Conservation (phyloP, 2,329 filamentous ascomycete genomes). For the Pseudopyricularia cyperi region DNA sequence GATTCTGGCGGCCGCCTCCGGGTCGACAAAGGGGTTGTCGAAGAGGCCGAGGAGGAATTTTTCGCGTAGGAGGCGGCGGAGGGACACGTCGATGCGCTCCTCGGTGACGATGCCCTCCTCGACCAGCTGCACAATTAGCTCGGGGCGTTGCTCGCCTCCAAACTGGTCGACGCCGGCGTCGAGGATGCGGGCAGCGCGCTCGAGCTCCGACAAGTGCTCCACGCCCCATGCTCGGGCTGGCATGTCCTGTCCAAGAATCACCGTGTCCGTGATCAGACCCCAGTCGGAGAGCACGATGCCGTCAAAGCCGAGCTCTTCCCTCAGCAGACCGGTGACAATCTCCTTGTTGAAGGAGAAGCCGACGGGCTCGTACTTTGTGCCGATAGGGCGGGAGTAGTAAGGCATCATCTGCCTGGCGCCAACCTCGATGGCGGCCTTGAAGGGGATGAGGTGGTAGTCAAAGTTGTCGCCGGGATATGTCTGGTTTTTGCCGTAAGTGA, state of each 20-base stretch:
- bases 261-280: conserved; percentile 33
- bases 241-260: conserved; percentile 28
- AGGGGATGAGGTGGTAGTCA: conserved; percentile 35
- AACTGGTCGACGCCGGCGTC: conserved; percentile 39
- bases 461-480: conserved; percentile 36
- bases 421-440: conserved; percentile 33
- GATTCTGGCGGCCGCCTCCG: conserved; percentile 22
- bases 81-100: conserved; percentile 28
- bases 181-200: conserved; percentile 28
- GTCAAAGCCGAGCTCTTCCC: conserved; percentile 31
- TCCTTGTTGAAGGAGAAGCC: conserved; percentile 37
- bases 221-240: conserved; percentile 36
- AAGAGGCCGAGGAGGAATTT: conserved; percentile 39
- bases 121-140: conserved; percentile 33
- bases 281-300: conserved; percentile 40
- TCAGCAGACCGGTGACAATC: conserved; percentile 34
- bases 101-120: conserved; percentile 25
- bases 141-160: conserved; percentile 32
- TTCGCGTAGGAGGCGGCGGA: conserved; percentile 30
- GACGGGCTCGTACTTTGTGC: conserved; percentile 30
- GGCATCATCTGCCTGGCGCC: conserved; percentile 36
- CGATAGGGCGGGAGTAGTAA: conserved; percentile 20
- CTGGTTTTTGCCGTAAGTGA: conserved; percentile 35
- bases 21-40: conserved; percentile 35
- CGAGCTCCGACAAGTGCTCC: conserved; percentile 26